Conservation (phyloP, 495 filamentous ascomycete genomes). For the Hypoxylon rickii region DNA sequence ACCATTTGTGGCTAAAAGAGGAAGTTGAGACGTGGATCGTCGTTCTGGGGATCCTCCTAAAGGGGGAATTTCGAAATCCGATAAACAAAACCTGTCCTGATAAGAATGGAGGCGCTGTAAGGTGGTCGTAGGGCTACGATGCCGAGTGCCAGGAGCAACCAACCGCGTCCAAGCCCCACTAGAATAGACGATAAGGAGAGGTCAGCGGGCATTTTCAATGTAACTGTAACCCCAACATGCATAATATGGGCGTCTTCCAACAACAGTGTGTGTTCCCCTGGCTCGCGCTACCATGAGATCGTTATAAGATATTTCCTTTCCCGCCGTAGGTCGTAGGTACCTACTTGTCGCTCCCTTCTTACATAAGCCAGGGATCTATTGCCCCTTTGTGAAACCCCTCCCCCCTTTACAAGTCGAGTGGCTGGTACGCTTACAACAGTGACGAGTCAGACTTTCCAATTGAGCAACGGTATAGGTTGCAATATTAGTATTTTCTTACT, state of each 20-base stretch:
- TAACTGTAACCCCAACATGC: constrained; percentile 1
- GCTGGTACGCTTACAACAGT: background rate
- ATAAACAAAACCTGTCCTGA: background rate
- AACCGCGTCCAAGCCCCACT: background rate
- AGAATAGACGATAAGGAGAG: background rate
- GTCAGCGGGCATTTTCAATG: background rate
- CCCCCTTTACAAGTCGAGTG: too few relatives aligned
- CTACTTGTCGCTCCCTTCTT: too few relatives aligned
- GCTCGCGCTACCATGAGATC: too few relatives aligned
- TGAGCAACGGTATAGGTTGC: background rate
- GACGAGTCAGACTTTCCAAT: background rate
- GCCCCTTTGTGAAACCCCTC: too few relatives aligned
- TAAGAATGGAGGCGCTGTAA: background rate
- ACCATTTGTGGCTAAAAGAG: background rate
- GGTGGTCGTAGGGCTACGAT: background rate
- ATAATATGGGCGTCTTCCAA: too few relatives aligned
- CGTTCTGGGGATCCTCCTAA: background rate
- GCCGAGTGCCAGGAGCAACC: background rate
- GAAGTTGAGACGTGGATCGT: constrained; percentile 21
- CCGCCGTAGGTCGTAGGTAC: too few relatives aligned
- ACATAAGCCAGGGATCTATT: too few relatives aligned
- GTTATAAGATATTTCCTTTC: too few relatives aligned
- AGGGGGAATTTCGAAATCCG: background rate
- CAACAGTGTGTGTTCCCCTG: too few relatives aligned
- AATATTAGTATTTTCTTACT: background rate